Percentiles rank a stretch among this genome's conserved stretches.
Evolutionary conservation across 805 yeast species (phyloP).

Genomic region (Saccharomycopsis selenospora): DNA sequence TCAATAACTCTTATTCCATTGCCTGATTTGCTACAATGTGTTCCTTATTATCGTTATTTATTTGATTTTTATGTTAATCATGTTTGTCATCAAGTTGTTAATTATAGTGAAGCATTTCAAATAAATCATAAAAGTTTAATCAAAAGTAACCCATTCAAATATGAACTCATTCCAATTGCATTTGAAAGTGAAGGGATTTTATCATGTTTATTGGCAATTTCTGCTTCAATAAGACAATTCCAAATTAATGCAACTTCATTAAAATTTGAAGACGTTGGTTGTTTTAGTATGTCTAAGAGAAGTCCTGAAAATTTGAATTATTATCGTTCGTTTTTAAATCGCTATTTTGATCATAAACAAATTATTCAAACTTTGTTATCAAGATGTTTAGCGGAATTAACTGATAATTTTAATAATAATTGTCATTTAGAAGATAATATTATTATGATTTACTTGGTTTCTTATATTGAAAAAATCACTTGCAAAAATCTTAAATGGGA

Average conservation of each 20-base stretch:
- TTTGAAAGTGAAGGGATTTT: conserved; percentile 8
- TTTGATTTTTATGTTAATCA: conserved; percentile 46
- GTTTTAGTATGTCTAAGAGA: not conserved
- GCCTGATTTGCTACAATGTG: conserved; percentile 53
- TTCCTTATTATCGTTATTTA: conserved; percentile 52
- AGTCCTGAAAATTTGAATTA: conserved; percentile 6
- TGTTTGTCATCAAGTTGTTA: conserved; percentile 9
- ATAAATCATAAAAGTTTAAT: not conserved
- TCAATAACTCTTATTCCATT: conserved; percentile 33
- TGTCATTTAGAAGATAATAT: not conserved
- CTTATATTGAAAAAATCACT: conserved; percentile 14
- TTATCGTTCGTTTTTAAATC: not conserved
- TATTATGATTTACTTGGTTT: conserved; percentile 7
- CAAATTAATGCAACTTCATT: conserved; percentile 4
- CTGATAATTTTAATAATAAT: not conserved
- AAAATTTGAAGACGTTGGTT: conserved; percentile 8
- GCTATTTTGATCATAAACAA: conserved; percentile 9
- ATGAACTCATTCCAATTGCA: conserved; percentile 16
- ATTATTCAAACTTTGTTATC: conserved; percentile 14
- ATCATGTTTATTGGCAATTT: conserved; percentile 4
- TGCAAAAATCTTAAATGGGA: conserved; percentile 10
- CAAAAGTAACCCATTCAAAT: conserved; percentile 16
- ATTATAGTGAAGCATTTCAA: conserved; percentile 10
- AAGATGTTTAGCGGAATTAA: conserved; percentile 4
- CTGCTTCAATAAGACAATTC: conserved; percentile 13